Evolutionary conservation across 192 early-diverging fungal species (phyloP).

Genomic region (Cetraspora pellucida): DNA sequence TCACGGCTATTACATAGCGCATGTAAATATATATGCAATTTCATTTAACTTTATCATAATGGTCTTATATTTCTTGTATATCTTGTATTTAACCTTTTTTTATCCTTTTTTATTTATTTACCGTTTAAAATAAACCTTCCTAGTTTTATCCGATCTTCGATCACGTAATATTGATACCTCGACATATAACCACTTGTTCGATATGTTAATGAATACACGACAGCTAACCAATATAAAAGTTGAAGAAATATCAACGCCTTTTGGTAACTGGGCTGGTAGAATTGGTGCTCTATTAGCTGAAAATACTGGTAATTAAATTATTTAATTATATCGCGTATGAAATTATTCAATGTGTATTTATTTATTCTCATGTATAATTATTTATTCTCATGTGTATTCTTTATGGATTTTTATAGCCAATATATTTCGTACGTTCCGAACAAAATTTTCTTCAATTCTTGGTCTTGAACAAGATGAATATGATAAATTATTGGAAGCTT

Average conservation of each 20-base stretch:
- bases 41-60: not conserved
- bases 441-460: constrained; percentile 2
- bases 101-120: not conserved
- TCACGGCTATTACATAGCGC: constrained; percentile 10
- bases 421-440: constrained; percentile 12
- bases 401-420: not conserved
- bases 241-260: not conserved
- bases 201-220: not conserved
- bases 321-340: not conserved
- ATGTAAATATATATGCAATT: not conserved
- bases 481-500: constrained; percentile 19
- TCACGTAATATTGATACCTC: not conserved
- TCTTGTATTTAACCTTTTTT: not conserved
- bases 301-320: constrained; percentile 8
- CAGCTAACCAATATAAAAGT: not conserved
- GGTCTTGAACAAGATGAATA: constrained; percentile 2
- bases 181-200: not conserved
- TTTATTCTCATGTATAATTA: not conserved
- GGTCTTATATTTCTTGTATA: not conserved
- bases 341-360: not conserved
- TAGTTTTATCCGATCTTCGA: not conserved
- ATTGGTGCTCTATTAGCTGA: not conserved
- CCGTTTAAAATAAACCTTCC: no score
- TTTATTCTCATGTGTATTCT: not conserved
- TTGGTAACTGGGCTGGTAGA: constrained; percentile 22